phyloP scores from a whole-genome alignment of 148 eudicot genomes.

The Salicornia ramosissima region DNA sequence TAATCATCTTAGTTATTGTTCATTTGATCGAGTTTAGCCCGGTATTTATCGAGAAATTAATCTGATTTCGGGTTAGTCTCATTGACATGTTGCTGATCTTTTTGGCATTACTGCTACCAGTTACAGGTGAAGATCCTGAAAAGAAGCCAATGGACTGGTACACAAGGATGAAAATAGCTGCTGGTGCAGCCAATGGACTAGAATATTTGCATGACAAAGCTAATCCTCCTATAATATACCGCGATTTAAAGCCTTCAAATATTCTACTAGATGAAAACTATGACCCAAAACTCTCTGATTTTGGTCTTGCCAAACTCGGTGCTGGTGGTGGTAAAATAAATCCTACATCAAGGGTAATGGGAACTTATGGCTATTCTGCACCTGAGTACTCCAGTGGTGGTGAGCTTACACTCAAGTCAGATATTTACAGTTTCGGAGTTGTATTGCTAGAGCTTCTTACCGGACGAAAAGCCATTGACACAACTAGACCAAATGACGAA shows the following conservation, averaged over 20 bases:
- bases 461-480: conserved; percentile 55
- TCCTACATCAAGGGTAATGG: conserved; percentile 54
- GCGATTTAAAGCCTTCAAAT: conserved; percentile 54
- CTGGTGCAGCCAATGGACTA: conserved; percentile 54
- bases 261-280: conserved; percentile 43
- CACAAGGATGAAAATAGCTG: conserved; percentile 65
- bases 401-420: conserved; percentile 54
- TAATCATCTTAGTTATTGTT: no score
- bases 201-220: conserved; percentile 58
- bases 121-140: conserved; percentile 32
- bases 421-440: conserved; percentile 63
- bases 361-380: conserved; percentile 57
- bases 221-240: conserved; percentile 50
- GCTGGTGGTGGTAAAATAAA: conserved; percentile 34
- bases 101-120: neutral
- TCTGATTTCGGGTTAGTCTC: no score
- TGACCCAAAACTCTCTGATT: conserved; percentile 55
- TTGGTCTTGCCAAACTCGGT: conserved; percentile 55
- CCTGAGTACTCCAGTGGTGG: conserved; percentile 58
- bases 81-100: neutral
- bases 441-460: conserved; percentile 57
- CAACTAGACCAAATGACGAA: conserved; percentile 44
- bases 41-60: no score
- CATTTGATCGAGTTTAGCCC: no score
- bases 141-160: conserved; percentile 49